A percentile compares a stretch with the other conserved stretches of the same genome.
phyloP scores from a whole-genome alignment of 208 protist species.

The Leishmania gerbilli region DNA sequence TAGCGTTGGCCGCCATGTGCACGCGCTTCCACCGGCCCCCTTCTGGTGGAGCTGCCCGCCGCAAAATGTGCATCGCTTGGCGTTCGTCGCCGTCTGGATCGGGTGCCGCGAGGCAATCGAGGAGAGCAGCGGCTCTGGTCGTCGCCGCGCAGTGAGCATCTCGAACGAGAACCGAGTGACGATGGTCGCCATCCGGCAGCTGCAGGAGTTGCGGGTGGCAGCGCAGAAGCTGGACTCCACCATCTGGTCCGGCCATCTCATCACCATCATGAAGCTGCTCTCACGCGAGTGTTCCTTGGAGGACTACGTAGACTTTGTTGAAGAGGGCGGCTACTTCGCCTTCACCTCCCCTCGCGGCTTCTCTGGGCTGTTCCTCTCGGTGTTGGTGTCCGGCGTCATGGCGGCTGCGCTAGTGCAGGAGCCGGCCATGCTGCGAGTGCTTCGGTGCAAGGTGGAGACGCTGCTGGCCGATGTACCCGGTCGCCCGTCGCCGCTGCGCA shows the following conservation, averaged over 20 bases:
- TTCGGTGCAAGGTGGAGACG: constrained; percentile 61
- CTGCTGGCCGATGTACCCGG: constrained; percentile 51
- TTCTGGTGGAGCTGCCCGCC: constrained; percentile 61
- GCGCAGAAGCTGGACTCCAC: constrained; percentile 31
- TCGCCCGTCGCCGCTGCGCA: constrained; percentile 49
- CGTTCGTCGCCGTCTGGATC: constrained; percentile 63
- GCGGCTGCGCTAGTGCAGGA: constrained; percentile 31
- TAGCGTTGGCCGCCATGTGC: constrained; percentile 15
- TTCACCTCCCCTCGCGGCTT: constrained; percentile 33
- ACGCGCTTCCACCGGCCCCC: constrained; percentile 20
- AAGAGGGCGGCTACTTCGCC: constrained; percentile 41
- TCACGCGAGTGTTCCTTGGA: constrained; percentile 58
- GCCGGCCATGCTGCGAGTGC: constrained; percentile 37
- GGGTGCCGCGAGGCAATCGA: constrained; percentile 44
- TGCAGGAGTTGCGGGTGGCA: constrained; percentile 38
- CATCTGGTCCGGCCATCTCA: constrained; percentile 66
- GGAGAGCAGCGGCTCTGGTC: constrained; percentile 47
- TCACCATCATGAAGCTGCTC: constrained; percentile 60
- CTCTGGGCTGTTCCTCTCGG: constrained; percentile 43
- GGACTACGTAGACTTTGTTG: constrained; percentile 68
- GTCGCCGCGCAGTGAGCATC: constrained; percentile 44
- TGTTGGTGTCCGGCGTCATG: constrained; percentile 28
- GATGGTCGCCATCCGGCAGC: constrained; percentile 35
- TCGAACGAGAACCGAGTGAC: constrained; percentile 54
- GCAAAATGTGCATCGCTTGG: constrained; percentile 68